phyloP scores from a whole-genome alignment of 495 filamentous ascomycete genomes.

The Thermothielavioides terrestris region DNA sequence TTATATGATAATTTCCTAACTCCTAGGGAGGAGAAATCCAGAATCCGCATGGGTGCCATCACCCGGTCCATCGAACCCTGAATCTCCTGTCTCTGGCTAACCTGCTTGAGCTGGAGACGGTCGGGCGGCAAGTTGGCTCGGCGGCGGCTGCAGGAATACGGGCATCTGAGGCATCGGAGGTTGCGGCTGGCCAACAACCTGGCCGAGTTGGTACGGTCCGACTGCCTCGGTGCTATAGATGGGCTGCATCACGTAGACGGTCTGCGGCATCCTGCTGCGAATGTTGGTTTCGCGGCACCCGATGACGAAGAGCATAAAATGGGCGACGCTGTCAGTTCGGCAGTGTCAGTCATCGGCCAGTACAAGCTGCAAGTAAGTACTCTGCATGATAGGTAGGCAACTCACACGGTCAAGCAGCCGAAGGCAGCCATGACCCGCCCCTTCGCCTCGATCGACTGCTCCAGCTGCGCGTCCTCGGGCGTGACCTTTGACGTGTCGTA shows the following conservation, averaged over 20 bases:
- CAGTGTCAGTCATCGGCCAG: too few relatives aligned
- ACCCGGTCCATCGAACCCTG: too few relatives aligned
- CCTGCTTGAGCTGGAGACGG: too few relatives aligned
- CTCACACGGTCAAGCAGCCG: not conserved
- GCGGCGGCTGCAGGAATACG: not conserved
- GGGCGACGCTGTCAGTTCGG: not conserved
- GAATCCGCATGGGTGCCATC: too few relatives aligned
- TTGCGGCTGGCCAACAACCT: not conserved
- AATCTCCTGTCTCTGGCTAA: too few relatives aligned
- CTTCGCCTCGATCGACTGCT: not conserved
- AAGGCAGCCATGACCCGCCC: not conserved
- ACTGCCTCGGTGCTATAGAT: not conserved
- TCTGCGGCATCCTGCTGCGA: conserved; percentile 10
- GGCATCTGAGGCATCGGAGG: not conserved
- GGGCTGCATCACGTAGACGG: conserved; percentile 7
- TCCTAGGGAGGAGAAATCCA: too few relatives aligned
- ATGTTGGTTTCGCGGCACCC: conserved; percentile 15
- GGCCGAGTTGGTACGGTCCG: not conserved
- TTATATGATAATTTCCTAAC: too few relatives aligned
- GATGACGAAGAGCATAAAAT: conserved; percentile 15
- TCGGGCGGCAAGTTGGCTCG: not conserved
- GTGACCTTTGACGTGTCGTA: not conserved
- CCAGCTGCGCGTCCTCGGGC: not conserved
- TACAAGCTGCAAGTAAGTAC: not conserved
- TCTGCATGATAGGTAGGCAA: not conserved